Conservation (phyloP, 441 rosid genomes). For the Eutrema salsugineum region DNA sequence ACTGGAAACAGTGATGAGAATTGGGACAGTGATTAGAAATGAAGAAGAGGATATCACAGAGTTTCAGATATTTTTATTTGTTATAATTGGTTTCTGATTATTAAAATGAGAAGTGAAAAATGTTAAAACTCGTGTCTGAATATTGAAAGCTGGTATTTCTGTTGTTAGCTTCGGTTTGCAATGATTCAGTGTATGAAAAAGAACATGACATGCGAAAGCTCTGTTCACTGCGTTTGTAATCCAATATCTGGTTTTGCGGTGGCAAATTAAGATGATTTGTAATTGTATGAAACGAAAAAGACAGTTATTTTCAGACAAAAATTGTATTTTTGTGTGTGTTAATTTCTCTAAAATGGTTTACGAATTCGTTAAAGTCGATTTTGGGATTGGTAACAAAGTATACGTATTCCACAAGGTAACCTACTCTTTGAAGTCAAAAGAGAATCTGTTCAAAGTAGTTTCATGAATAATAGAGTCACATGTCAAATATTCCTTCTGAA, state of each 20-base stretch:
- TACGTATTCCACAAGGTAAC: slow-evolving; percentile 15
- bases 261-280: background rate
- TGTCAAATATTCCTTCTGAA: slow-evolving; percentile 3
- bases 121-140: slow-evolving; percentile 9
- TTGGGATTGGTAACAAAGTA: background rate
- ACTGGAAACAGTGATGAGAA: slow-evolving; percentile 46
- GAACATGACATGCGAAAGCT: background rate
- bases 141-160: slow-evolving; percentile 1
- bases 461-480: background rate
- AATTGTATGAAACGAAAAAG: background rate
- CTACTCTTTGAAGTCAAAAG: background rate
- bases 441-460: slow-evolving; percentile 6
- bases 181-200: background rate
- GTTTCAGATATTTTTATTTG: background rate
- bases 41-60: background rate
- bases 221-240: background rate
- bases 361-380: background rate
- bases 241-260: background rate
- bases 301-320: too few relatives aligned
- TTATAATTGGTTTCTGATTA: background rate
- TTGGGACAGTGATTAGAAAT: slow-evolving; percentile 49
- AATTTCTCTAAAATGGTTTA: background rate
- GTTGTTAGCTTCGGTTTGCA: background rate
- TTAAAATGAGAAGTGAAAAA: too few relatives aligned
- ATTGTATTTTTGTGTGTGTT: background rate